These are phyloP conservation scores for Aspergillus neotritici DNA, from an alignment of 2,329 filamentous ascomycete genomes.

Conservation along the genomic window DNA sequence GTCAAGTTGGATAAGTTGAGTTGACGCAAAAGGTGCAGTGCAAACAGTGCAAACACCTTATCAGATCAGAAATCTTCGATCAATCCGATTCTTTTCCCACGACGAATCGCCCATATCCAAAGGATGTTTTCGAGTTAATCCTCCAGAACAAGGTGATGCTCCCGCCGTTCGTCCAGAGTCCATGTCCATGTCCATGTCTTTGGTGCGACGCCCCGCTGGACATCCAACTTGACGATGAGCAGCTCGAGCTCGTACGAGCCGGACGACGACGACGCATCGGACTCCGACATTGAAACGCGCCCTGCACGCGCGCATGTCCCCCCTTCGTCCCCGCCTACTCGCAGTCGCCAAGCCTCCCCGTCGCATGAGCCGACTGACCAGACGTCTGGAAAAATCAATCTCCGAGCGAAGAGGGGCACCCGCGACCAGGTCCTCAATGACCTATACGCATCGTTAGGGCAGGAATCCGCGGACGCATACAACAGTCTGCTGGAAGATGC, in stretches of 20 bases:
- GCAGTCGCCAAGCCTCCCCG: slow-evolving; percentile 1
- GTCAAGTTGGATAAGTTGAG: background rate
- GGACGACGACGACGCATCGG: slow-evolving; percentile 25
- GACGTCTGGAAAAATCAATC: background rate
- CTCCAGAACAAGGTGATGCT: slow-evolving; percentile 20
- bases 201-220: slow-evolving; percentile 32
- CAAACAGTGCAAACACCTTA: slow-evolving; percentile 39
- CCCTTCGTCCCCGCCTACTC: slow-evolving; percentile 10
- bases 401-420: slow-evolving; percentile 1
- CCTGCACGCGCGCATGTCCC: slow-evolving; percentile 5
- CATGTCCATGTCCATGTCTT: slow-evolving; percentile 20
- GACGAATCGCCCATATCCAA: background rate
- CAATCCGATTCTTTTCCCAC: slow-evolving; percentile 4
- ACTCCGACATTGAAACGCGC: slow-evolving; percentile 12
- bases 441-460: slow-evolving; percentile 24
- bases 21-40: background rate
- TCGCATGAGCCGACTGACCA: background rate
- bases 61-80: slow-evolving; percentile 17
- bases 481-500: slow-evolving; percentile 51
- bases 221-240: slow-evolving; percentile 48
- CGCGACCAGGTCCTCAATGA: slow-evolving; percentile 10
- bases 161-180: slow-evolving; percentile 9
- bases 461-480: slow-evolving; percentile 49
- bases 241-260: slow-evolving; percentile 29
- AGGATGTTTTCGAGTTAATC: slow-evolving; percentile 1